Evolutionary conservation across 2,329 filamentous ascomycete genomes (phyloP), one percentile per base, ranked within the genome.

Genomic region (Penicillium sp.): DNA sequence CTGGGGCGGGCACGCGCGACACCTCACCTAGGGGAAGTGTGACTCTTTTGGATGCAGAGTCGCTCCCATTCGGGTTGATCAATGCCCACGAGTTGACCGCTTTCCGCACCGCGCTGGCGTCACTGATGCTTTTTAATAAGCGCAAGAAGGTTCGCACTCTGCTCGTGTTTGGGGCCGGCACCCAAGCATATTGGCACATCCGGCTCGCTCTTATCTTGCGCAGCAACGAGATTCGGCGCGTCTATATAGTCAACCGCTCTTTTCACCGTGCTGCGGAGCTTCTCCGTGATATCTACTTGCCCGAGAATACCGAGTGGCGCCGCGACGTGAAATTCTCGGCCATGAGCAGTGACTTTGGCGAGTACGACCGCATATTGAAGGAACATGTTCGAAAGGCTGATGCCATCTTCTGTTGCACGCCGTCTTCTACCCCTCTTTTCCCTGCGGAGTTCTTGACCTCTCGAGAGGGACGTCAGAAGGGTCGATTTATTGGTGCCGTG

Each of bases 131-230:
- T 65, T 81, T 89, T 17, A 85, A 86, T 70, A 83, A 75, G 69
- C 90, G 94, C 57, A 81, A 84, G 57, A 84, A 84, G 31, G 88
- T 96, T 43, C 88, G 89, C 71, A 91, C 88, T 14, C 72, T 97
- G 11, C 88, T 89, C 14, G 89, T 96, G 55, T 98, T 97, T 73
- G 94, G 94, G 25, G 88, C 90, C 37, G 94, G 94, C 48, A 87
- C 89, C 67, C 93, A 97, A 79, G 94, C 94, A 12, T 96, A 94
- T 79, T 98, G 93, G 93, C 94, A 97, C 73, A 86, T 96, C 45
- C 88, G 92, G 0, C 84, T 98, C 4, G 89, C 93, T 0, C 83
- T 98, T 63, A 82, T 95, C 52, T 70, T 82, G 34, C 89, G 84
- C 1, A 81, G 82, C 0, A 70, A 79, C 48, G 90, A 91, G 20